These are phyloP conservation scores for Boletus fagicola DNA, from an alignment of 768 basidiomycete species.

Conservation along the genomic window DNA sequence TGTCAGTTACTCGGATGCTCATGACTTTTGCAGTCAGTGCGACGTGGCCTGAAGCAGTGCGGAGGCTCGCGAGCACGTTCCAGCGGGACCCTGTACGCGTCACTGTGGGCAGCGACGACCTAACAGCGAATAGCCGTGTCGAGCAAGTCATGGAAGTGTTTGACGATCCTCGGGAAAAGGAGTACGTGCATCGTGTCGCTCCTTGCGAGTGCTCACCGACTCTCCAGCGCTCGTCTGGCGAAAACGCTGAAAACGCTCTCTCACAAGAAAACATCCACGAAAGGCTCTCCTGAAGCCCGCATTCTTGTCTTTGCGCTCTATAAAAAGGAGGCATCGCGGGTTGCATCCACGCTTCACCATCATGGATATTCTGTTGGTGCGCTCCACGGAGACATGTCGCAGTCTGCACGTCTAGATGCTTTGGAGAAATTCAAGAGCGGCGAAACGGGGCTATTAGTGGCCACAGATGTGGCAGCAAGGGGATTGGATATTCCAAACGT, in stretches of 20 bases:
- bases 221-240: conserved; percentile 55
- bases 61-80: conserved; percentile 85
- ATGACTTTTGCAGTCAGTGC: conserved; percentile 70
- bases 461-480: conserved; percentile 96
- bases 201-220: not conserved
- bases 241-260: conserved; percentile 52
- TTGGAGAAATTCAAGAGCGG: conserved; percentile 87
- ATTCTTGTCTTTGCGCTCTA: conserved; percentile 94
- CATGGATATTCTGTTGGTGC: conserved; percentile 79
- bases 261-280: conserved; percentile 60
- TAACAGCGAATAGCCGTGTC: conserved; percentile 93
- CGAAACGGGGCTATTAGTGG: conserved; percentile 78
- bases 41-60: conserved; percentile 96
- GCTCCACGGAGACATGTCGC: conserved; percentile 89
- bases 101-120: conserved; percentile 93
- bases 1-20: not conserved
- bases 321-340: conserved; percentile 94
- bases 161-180: conserved; percentile 80
- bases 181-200: conserved; percentile 49
- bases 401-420: conserved; percentile 78
- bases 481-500: conserved; percentile 98
- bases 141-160: conserved; percentile 92
- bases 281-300: conserved; percentile 54
- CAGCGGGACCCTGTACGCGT: conserved; percentile 81
- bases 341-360: conserved; percentile 72